Evolutionary conservation across 1,284 basidiomycete species (phyloP), one percentile per base, ranked within the genome.

Genomic region (Hortiboletus rubellus): DNA sequence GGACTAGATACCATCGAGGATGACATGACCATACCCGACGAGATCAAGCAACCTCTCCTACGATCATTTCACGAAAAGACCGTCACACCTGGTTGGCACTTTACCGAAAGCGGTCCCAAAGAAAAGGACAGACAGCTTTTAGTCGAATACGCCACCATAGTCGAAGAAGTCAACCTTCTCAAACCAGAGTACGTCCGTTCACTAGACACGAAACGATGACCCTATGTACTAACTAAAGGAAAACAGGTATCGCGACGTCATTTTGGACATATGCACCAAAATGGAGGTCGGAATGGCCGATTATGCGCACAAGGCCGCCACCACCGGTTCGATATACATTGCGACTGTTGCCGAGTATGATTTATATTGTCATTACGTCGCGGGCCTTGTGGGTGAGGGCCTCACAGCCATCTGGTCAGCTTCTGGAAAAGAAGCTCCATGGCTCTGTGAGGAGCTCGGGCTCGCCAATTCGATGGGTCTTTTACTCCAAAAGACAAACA

Each of bases 301-400:
- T 74, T 98, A 92, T 71, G 87, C 92, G 3, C 90, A 94, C 68
- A 85, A 89, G 64, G 88, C 92, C 7, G 89, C 86, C 2, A 83
- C 84, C 14, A 85, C 86, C 5, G 81, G 83, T 50, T 78, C 82
- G 44, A 82, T 88, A 50, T 90, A 89, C 69, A 79, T 96, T 58
- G 81, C 85, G 55, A 86, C 87, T 11, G 77, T 93, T 60, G 79
- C 84, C 46, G 94, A 98, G 66, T 98, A 96, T 75, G 94, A 98
- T 73, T 82, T 98, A 12, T 99, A 99, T 78, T 99, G 97, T 72
- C 96, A 99, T 76, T 98, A 97, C 73, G 97, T 98, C 61, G 97
- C 96, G 4, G 97, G 96, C 3, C 86, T 99, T 55, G 96, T 99
- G 60, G 97, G 96, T 51, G 97, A 99, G 74, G 96, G 97, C 55